Conservation (phyloP, 1,284 basidiomycete species). For the Ceratobasidium sp. region DNA sequence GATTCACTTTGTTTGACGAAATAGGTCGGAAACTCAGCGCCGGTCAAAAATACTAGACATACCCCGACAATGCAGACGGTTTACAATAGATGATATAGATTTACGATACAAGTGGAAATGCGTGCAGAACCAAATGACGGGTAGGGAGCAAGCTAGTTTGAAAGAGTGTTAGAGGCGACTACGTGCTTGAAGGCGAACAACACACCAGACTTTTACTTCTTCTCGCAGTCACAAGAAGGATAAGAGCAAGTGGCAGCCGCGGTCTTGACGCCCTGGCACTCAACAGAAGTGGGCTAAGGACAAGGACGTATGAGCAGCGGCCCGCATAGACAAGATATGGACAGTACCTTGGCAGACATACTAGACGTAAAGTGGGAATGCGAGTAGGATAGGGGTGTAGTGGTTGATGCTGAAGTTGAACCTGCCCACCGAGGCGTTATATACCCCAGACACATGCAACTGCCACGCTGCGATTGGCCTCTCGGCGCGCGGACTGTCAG, state of each 20-base stretch:
- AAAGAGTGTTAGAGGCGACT: not conserved
- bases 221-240: constrained; percentile 18
- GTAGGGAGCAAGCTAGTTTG: not conserved
- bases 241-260: constrained; percentile 6
- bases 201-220: constrained; percentile 35
- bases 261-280: constrained; percentile 24
- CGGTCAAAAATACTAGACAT: not conserved
- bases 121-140: not conserved
- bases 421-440: no score
- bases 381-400: no score
- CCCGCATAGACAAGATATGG: no score
- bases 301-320: no score
- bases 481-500: no score
- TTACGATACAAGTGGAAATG: constrained; percentile 23
- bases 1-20: not conserved
- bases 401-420: no score
- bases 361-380: no score
- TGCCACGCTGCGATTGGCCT: no score
- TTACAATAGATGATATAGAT: constrained; percentile 24
- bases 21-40: not conserved
- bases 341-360: no score
- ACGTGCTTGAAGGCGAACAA: not conserved
- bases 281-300: not conserved
- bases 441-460: no score
- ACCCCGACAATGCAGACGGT: not conserved